Evolutionary conservation across 2,329 filamentous ascomycete species (phyloP), one percentile per base, ranked within the genome.

Genomic region (Paecilomyces sp.): DNA sequence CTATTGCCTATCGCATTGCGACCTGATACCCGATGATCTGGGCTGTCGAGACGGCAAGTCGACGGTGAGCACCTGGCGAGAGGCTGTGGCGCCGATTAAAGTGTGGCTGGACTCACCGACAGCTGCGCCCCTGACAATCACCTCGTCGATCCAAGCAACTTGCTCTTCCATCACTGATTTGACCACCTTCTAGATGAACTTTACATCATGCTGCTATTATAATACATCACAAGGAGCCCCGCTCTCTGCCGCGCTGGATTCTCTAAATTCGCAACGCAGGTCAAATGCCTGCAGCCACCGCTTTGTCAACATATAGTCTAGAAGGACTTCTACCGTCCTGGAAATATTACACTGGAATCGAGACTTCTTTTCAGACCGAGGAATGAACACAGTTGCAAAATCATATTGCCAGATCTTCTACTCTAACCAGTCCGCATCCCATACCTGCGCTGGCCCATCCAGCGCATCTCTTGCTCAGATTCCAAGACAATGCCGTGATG

Each of bases 401-500:
- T 56, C 68, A 71, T 54, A 73, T 67, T 0, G 86, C 85, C 24
- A 90, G 70, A 67, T 90, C 87, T 77, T 88, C 83, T 22, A 90
- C 77, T 62, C 85, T 81, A 52, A 90, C 77, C 61, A 91, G 70
- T 0, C 88, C 88, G 30, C 85, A 89, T 0, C 81, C 88, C 80
- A 88, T 81, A 0, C 84, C 86, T 3, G 82, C 83, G 9, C 86
- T 86, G 2, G 85, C 85, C 87, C 88, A 89, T 64, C 82, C 87
- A 12, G 86, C 85, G 65, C 81, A 87, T n/a, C 79, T 76, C 36
- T 79, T 70, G 65, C 90, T 89, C 1, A 87, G 85, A 67, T 90
- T 90, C 88, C 88, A 90, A 50, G 81, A 80, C 25, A 88, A 75
- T 1, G 81, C 77, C 4, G 85, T 85, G 63, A 90, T 76, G 54